These are phyloP conservation scores for Podaxis mareebaensis DNA, from an alignment of 768 basidiomycete genomes.

Conservation along the genomic window DNA sequence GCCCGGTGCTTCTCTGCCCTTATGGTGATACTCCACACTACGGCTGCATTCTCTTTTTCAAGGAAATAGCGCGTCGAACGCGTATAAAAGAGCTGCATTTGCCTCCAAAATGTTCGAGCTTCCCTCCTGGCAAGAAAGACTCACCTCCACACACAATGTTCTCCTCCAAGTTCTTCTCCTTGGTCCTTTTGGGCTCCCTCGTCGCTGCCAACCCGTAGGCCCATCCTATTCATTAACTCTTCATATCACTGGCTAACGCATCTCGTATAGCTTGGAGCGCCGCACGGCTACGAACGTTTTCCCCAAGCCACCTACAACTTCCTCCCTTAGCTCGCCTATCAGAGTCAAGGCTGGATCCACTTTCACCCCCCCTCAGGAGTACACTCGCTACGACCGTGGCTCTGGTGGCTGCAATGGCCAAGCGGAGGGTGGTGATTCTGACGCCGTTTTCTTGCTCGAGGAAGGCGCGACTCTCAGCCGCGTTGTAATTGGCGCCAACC, in stretches of 20 bases:
- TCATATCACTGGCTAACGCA: background rate
- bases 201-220: slow-evolving; percentile 24
- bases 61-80: background rate
- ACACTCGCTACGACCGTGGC: slow-evolving; percentile 40
- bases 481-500: slow-evolving; percentile 41
- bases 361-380: slow-evolving; percentile 35
- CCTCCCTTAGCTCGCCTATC: slow-evolving; percentile 34
- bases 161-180: slow-evolving; percentile 14
- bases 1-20: background rate
- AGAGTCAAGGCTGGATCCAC: slow-evolving; percentile 32
- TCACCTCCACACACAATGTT: background rate
- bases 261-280: slow-evolving; percentile 24
- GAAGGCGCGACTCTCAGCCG: slow-evolving; percentile 41
- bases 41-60: no score
- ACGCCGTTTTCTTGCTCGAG: slow-evolving; percentile 40
- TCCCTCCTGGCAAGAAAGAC: background rate
- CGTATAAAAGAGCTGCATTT: slow-evolving; percentile 2
- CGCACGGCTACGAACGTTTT: slow-evolving; percentile 37
- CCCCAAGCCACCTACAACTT: slow-evolving; percentile 35
- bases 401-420: slow-evolving; percentile 39
- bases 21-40: background rate
- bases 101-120: background rate
- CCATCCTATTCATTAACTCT: background rate
- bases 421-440: slow-evolving; percentile 38
- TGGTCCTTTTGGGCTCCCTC: slow-evolving; percentile 17